Base-by-base conservation (phyloP, 2,329 filamentous ascomycete species). In the Pseudogymnoascus sp. region DNA sequence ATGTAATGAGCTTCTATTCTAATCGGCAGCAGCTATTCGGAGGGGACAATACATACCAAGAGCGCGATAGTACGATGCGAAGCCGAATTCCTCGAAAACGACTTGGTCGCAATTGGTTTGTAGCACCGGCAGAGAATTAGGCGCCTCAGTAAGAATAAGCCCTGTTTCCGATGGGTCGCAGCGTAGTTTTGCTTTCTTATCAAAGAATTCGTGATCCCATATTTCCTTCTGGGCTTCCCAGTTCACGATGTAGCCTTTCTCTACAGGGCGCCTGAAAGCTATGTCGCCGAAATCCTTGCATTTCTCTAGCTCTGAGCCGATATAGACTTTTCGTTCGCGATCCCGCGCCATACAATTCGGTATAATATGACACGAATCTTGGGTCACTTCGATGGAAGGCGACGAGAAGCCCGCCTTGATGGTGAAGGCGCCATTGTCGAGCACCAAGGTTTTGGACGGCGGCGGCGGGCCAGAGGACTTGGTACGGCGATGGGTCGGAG, bases 171-270 rank as follows among this genome's bases (percentile, higher is more conserved):
- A 79, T 0, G 93, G 90, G 68, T 95, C 87, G 73, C 89, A 91
- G 69, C 80, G 82, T 68, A 86, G 77, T 28, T 81, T 79, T n/a
- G 85, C 85, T 67, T 84, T 84, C 64, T 82, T 78, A 68, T 89
- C 86, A 69, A 96, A 87, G 71, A 97, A 90, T 65, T 92, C 87
- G 69, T 88, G 85, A 71, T 97, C 92, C 94, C 94, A 99, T 61
- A 99, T 91, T 71, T 94, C 92, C 75, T 91, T 93, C 77, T 99
- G 85, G 0, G 89, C 88, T 75, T 99, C 94, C 94, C 94, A 99
- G 72, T 93, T 97, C 65, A 97, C 92, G 60, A 97, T 81, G 72
- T 90, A 97, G 6, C 94, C 94, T 75, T 92, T 95, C 75, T 99
- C 94, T 1, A 97, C 90, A 0, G 94, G 94, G 0, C 93, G 82